Conservation (phyloP, 23 red algal species). For the Gracilaria caudata region DNA sequence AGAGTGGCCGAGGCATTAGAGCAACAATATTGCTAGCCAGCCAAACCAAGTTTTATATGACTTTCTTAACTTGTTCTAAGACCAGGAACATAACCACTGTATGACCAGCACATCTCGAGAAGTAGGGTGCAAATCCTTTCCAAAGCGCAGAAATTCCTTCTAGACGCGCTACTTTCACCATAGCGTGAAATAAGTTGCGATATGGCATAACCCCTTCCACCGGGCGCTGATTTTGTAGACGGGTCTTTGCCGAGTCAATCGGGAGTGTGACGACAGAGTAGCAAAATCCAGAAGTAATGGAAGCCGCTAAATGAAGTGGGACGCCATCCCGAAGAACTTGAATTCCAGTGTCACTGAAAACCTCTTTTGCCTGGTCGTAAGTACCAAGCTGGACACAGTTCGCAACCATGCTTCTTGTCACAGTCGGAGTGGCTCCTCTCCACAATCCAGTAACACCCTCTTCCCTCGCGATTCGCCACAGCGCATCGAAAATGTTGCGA, state of each 20-base stretch:
- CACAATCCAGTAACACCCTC: slow-evolving; percentile 91
- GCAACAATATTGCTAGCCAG: too few relatives aligned
- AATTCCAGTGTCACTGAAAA: slow-evolving; percentile 43
- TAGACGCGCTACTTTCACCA: slow-evolving; percentile 65
- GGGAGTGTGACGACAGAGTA: slow-evolving; percentile 85
- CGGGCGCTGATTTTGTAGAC: slow-evolving; percentile 75
- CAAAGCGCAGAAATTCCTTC: slow-evolving; percentile 81
- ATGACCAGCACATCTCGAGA: slow-evolving; percentile 82
- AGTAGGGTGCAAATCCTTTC: slow-evolving; percentile 88
- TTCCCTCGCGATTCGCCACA: slow-evolving; percentile 83
- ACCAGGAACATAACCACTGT: slow-evolving; percentile 90
- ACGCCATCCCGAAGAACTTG: slow-evolving; percentile 62
- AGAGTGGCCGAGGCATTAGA: too few relatives aligned
- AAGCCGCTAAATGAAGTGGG: slow-evolving; percentile 76
- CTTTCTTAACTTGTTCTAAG: slow-evolving; percentile 88
- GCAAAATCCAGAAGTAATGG: slow-evolving; percentile 80
- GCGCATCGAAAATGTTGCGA: slow-evolving; percentile 71
- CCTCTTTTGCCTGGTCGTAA: slow-evolving; percentile 92
- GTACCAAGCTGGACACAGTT: slow-evolving; percentile 91
- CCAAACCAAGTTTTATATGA: slow-evolving; percentile 12
- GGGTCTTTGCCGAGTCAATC: slow-evolving; percentile 93
- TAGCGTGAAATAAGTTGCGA: slow-evolving; percentile 68
- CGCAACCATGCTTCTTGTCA: slow-evolving; percentile 78
- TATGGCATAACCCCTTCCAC: slow-evolving; percentile 30
- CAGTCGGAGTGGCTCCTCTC: slow-evolving; percentile 83